Evolutionary conservation across 2,329 filamentous ascomycete genomes (phyloP), one percentile per base, ranked within the genome.

Genomic region (Fusarium odoratissimum): DNA sequence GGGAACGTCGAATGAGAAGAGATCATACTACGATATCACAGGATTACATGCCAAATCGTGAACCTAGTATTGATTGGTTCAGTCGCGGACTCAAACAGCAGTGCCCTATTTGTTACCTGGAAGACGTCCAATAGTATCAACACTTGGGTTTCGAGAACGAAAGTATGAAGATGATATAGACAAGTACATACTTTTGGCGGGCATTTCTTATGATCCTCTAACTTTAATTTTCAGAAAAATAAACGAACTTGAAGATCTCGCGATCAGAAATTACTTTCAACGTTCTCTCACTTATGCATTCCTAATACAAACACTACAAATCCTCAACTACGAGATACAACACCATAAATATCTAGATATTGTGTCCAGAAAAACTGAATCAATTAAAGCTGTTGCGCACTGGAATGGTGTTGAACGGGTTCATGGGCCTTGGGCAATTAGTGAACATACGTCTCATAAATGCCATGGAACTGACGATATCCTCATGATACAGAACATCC

Each of bases 41-140:
- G 16, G 25, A 16, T 46, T 25, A 38, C 23, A 23, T 61, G 17
- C 11, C 23, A 35, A 45, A 28, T 48, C 33, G 25, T 73, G 70
- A 63, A 8, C 31, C 42, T 14, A 46, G 56, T 19, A 66, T 77
- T 13, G 28, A 60, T 25, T 72, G 67, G 58, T 78, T 72, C 30
- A 60, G 63, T 42, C 48, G 60, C 13, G 57, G 67, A 31, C 31
- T 71, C 23, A 75, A 63, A 51, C 67, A 67, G 21, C 75, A 77
- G 63, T 79, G 77, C 21, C 77, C 77, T 14, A 10, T 30, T 41
- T 66, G 77, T 33, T 60, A 64, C 35, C 7, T 69, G 14, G 40
- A 28, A 13, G 21, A 49, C 21, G 46, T 23, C 21, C 28, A 49
- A 31, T 23, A 31, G 30, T 31, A 23, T 19, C 28, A 19, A 31